Percentiles rank a stretch among this genome's conserved stretches.
These are phyloP conservation scores for Chaetomiaceae sp. DNA, from an alignment of 2,329 filamentous ascomycete species.

Conservation along the genomic window DNA sequence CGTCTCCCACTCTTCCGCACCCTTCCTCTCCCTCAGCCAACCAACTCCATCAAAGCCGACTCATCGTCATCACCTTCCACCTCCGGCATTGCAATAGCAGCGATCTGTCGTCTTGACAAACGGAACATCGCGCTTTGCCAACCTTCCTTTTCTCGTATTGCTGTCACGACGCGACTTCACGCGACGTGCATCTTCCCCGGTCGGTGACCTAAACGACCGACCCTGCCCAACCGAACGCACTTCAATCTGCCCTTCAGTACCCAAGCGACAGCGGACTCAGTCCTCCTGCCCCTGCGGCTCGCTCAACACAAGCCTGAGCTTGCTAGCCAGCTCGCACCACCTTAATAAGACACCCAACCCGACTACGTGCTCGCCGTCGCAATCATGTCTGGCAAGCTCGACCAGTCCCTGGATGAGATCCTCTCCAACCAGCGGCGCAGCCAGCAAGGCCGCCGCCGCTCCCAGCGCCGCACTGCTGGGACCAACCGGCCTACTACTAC, in stretches of 20 bases:
- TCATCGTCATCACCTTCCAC: no score
- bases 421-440: constrained; percentile 66
- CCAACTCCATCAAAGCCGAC: not conserved
- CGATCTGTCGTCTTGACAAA: not conserved
- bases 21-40: constrained; percentile 11
- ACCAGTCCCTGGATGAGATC: constrained; percentile 96
- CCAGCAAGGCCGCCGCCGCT: constrained; percentile 46
- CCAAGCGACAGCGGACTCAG: constrained; percentile 7
- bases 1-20: constrained; percentile 10
- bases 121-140: not conserved
- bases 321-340: not conserved
- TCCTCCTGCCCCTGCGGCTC: constrained; percentile 2
- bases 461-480: constrained; percentile 45
- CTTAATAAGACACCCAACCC: not conserved
- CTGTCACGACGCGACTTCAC: constrained; percentile 13
- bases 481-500: constrained; percentile 44
- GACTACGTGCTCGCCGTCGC: constrained; percentile 6
- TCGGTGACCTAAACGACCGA: not conserved
- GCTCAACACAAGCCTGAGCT: not conserved
- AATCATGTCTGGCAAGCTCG: constrained; percentile 85
- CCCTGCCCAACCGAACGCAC: no score
- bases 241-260: constrained; percentile 6
- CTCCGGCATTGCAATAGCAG: no score
- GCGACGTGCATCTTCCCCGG: constrained; percentile 16
- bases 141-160: not conserved